These are phyloP conservation scores for Tricholomella constricta DNA, from an alignment of 768 basidiomycete species.

Conservation along the genomic window DNA sequence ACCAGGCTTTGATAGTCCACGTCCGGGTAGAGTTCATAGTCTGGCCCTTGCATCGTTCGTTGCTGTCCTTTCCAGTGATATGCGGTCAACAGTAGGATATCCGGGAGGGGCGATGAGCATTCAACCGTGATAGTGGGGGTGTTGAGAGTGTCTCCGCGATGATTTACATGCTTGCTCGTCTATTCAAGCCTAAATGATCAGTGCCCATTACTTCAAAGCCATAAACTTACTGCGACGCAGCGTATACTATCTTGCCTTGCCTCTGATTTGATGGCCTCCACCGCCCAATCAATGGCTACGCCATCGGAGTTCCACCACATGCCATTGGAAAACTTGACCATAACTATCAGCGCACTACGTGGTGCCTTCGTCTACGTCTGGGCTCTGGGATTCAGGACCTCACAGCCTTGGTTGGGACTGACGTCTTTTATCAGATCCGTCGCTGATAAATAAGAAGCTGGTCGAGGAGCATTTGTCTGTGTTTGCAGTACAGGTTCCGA, in stretches of 20 bases:
- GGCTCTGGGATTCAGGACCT: neutral
- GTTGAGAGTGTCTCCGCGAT: slow-evolving; percentile 36
- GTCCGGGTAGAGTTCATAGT: slow-evolving; percentile 33
- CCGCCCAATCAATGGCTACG: slow-evolving; percentile 31
- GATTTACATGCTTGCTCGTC: slow-evolving; percentile 30
- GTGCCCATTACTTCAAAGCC: neutral
- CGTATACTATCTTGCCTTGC: slow-evolving; percentile 24
- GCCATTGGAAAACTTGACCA: slow-evolving; percentile 35
- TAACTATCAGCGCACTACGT: neutral
- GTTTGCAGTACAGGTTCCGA: too few species aligned
- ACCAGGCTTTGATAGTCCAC: slow-evolving; percentile 23
- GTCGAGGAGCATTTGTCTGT: too few species aligned
- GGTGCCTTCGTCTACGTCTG: neutral
- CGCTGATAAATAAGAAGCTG: too few species aligned
- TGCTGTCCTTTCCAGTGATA: slow-evolving; percentile 32
- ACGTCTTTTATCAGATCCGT: neutral
- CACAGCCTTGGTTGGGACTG: too few species aligned
- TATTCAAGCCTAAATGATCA: slow-evolving; percentile 3
- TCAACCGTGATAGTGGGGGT: slow-evolving; percentile 34
- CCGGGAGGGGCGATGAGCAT: slow-evolving; percentile 31
- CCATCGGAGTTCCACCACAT: slow-evolving; percentile 32
- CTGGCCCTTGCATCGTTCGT: slow-evolving; percentile 21
- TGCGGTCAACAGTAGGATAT: slow-evolving; percentile 33
- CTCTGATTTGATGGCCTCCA: slow-evolving; percentile 29
- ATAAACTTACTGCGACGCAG: slow-evolving; percentile 27